Evolutionary conservation across 805 yeast genomes (phyloP).

Genomic region (Zygosaccharomyces rouxii): DNA sequence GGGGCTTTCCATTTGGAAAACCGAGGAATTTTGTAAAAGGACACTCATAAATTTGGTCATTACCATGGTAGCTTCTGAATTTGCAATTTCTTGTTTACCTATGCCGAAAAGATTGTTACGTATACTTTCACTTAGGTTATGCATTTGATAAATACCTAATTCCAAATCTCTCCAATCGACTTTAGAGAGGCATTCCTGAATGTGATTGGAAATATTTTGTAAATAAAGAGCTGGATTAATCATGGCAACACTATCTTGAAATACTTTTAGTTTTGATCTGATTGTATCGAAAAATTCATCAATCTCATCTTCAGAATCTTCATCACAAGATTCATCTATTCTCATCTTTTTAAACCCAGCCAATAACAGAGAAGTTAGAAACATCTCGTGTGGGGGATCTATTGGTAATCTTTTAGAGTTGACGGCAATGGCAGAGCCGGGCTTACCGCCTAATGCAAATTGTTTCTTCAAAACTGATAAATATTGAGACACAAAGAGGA

Average conservation of each 20-base stretch:
- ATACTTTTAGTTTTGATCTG: conserved; percentile 64
- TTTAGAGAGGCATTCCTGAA: conserved; percentile 38
- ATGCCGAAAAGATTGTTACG: conserved; percentile 71
- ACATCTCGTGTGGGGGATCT: conserved; percentile 41
- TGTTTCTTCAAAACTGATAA: conserved; percentile 63
- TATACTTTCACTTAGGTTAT: conserved; percentile 72
- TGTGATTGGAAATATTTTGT: conserved; percentile 55
- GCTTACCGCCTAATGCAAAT: conserved; percentile 38
- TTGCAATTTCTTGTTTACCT: conserved; percentile 59
- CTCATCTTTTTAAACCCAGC: conserved; percentile 74
- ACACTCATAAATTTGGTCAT: conserved; percentile 30
- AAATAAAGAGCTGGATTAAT: conserved; percentile 58
- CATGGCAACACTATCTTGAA: conserved; percentile 77
- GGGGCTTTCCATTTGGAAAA: conserved; percentile 62
- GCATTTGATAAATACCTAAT: conserved; percentile 78
- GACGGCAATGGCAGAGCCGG: conserved; percentile 37
- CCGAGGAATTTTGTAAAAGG: conserved; percentile 31
- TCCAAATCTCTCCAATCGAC: conserved; percentile 79
- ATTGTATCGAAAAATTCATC: conserved; percentile 72
- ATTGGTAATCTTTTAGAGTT: conserved; percentile 35
- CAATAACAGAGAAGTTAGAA: conserved; percentile 59
- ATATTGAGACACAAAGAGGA: conserved; percentile 74
- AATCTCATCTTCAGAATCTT: conserved; percentile 67
- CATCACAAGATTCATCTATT: conserved; percentile 71
- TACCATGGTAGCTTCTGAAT: conserved; percentile 59